Evolutionary conservation across 345 rosid genomes (phyloP).

Genomic region (Erodium maritimum): DNA sequence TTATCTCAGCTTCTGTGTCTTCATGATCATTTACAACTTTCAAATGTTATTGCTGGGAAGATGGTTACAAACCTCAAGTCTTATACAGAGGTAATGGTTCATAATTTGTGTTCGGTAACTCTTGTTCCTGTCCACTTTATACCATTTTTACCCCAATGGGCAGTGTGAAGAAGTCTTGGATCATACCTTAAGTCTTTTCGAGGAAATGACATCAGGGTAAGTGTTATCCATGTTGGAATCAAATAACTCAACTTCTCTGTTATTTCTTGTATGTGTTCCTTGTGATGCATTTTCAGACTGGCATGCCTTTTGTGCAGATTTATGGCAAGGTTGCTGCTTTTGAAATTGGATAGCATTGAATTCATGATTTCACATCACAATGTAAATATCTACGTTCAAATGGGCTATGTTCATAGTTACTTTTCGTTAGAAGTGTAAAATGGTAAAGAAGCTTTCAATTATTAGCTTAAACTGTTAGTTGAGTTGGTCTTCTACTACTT

Average conservation of each 20-base stretch:
- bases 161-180: conserved; percentile 90
- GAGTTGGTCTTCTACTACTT: not conserved
- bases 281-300: not conserved
- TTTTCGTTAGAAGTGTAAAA: not conserved
- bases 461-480: too few species aligned
- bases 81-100: conserved; percentile 55
- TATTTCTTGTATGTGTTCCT: not conserved
- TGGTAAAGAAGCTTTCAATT: too few species aligned
- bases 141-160: conserved; percentile 4
- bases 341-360: conserved; percentile 79
- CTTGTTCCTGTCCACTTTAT: conserved; percentile 8
- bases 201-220: conserved; percentile 93
- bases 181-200: conserved; percentile 86
- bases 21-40: conserved; percentile 71
- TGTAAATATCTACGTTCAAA: conserved; percentile 24
- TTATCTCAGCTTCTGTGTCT: conserved; percentile 88
- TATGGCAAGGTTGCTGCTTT: conserved; percentile 94
- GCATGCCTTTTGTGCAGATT: conserved; percentile 38
- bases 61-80: conserved; percentile 91
- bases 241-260: not conserved
- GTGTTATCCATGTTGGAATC: conserved; percentile 10
- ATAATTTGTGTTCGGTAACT: conserved; percentile 2
- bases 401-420: conserved; percentile 4
- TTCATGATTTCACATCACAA: conserved; percentile 91
- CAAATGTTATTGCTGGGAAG: conserved; percentile 90